Conservation (phyloP, 805 yeast genomes). For the Metschnikowia anglica region DNA sequence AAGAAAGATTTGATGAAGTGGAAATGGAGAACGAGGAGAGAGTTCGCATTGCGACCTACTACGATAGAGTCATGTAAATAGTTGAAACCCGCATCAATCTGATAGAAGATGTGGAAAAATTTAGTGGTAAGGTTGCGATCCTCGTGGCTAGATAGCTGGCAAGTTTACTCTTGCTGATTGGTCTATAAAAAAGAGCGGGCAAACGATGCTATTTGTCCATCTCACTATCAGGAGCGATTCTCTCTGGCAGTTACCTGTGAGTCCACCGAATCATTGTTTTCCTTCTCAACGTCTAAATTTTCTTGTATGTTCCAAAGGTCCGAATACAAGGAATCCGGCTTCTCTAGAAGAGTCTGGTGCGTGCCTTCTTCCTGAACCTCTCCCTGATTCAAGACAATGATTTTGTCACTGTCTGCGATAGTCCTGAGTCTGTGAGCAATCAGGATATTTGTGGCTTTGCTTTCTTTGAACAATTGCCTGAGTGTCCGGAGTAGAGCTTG, state of each 20-base stretch:
- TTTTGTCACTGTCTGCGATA: conserved; percentile 90
- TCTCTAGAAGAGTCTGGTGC: conserved; percentile 59
- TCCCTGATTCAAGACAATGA: conserved; percentile 81
- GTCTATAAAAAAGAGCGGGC: too few species aligned
- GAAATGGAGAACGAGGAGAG: conserved; percentile 26
- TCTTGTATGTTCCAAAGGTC: conserved; percentile 94
- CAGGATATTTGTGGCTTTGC: conserved; percentile 73
- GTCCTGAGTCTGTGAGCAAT: conserved; percentile 95
- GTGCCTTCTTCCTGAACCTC: conserved; percentile 84
- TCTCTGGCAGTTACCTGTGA: background rate
- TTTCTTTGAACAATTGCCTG: conserved; percentile 53
- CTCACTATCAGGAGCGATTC: background rate
- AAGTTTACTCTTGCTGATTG: background rate
- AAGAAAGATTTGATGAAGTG: conserved; percentile 23
- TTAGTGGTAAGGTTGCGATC: background rate
- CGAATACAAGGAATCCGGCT: conserved; percentile 62
- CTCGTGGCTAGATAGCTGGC: background rate
- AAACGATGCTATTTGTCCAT: too few species aligned
- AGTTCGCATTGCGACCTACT: conserved; percentile 16
- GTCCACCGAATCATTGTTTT: conserved; percentile 5
- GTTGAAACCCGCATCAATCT: background rate
- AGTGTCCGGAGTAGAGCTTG: conserved; percentile 78
- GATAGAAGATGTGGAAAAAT: background rate
- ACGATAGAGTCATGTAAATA: conserved; percentile 17
- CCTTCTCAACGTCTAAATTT: conserved; percentile 53